These are phyloP conservation scores for Coemansia sp. DNA, from an alignment of 192 early-diverging fungal genomes.

Conservation along the genomic window DNA sequence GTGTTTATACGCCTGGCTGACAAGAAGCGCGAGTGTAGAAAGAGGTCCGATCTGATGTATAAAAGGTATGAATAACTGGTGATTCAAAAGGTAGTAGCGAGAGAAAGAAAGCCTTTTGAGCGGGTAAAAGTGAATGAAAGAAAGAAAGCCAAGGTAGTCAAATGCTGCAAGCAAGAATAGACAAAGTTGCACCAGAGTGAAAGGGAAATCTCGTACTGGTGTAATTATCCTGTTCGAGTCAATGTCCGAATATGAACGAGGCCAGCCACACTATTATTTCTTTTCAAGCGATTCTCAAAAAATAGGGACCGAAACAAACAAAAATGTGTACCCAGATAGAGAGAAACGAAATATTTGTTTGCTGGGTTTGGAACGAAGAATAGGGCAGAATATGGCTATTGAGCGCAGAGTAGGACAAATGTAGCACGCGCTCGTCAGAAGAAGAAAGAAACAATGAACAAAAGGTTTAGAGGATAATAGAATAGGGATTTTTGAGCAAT, in stretches of 20 bases:
- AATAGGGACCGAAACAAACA: slow-evolving; percentile 5
- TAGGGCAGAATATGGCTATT: background rate
- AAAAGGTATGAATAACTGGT: background rate
- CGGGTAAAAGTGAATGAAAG: background rate
- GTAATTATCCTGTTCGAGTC: background rate
- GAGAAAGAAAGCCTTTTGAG: background rate
- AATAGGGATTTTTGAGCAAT: slow-evolving; percentile 2
- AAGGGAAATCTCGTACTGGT: background rate
- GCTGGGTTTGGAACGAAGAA: background rate
- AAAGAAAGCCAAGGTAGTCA: slow-evolving; percentile 3
- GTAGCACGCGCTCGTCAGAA: slow-evolving; percentile 2
- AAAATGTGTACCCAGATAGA: background rate
- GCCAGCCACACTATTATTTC: slow-evolving; percentile 9
- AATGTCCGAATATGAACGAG: slow-evolving; percentile 5
- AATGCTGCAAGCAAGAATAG: background rate
- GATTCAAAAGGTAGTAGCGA: background rate
- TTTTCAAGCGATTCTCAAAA: background rate
- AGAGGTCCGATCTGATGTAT: slow-evolving; percentile 11
- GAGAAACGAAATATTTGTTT: background rate
- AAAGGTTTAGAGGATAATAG: background rate
- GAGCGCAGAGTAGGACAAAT: background rate
- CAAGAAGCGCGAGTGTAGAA: slow-evolving; percentile 2
- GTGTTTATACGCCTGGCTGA: background rate
- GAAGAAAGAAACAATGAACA: slow-evolving; percentile 5
- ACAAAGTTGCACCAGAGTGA: background rate